These are phyloP conservation scores for Wickerhamomyces mucosus DNA, from an alignment of 805 yeast species.

Conservation along the genomic window DNA sequence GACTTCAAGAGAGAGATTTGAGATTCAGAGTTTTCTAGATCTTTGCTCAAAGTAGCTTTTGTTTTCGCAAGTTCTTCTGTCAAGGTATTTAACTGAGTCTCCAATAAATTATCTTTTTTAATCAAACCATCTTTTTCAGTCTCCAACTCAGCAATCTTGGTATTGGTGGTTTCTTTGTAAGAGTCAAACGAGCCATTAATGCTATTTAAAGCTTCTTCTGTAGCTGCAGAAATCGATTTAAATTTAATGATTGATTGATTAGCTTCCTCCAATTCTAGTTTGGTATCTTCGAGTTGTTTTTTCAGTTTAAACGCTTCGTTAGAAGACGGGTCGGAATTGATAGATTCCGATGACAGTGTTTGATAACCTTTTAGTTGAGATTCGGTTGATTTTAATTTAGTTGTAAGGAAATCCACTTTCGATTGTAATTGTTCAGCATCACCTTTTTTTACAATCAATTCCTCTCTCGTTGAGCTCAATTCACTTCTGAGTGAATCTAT, in stretches of 20 bases:
- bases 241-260: constrained; percentile 52
- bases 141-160: constrained; percentile 10
- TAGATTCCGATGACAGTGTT: constrained; percentile 19
- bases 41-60: constrained; percentile 18
- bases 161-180: constrained; percentile 22
- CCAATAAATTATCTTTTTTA: constrained; percentile 20
- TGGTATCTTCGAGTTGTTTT: constrained; percentile 35
- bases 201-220: constrained; percentile 53
- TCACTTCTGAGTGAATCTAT: constrained; percentile 45
- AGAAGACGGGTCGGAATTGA: constrained; percentile 17
- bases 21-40: constrained; percentile 9
- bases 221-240: constrained; percentile 50
- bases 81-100: constrained; percentile 21
- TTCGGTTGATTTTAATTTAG: constrained; percentile 21
- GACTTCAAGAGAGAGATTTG: constrained; percentile 12
- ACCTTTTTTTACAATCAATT: constrained; percentile 31
- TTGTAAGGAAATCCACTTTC: constrained; percentile 26
- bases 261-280: constrained; percentile 46
- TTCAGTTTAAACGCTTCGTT: constrained; percentile 23
- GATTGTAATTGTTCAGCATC: constrained; percentile 29
- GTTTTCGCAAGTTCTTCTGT: constrained; percentile 22
- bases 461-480: constrained; percentile 30
- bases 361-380: constrained; percentile 22
- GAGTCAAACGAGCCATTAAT: constrained; percentile 46
- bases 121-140: constrained; percentile 14